A percentile compares a stretch with the other conserved stretches of the same genome.
phyloP scores from a whole-genome alignment of 495 filamentous ascomycete species.

The Durotheca rogersii region DNA sequence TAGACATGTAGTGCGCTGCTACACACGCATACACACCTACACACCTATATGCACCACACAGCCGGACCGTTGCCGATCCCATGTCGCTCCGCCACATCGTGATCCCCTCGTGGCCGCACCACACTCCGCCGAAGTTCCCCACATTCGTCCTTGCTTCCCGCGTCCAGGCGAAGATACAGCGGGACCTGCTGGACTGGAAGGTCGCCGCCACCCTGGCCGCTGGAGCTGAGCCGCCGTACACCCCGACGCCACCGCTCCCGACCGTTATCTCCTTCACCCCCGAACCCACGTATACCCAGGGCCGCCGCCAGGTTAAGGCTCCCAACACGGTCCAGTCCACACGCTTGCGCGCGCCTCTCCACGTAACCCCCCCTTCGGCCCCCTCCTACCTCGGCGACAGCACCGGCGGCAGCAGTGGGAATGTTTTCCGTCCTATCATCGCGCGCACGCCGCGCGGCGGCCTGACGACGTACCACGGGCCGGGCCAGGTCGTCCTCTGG shows the following conservation, averaged over 20 bases:
- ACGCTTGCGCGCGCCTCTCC: conserved; percentile 43
- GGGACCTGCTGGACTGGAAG: conserved; percentile 50
- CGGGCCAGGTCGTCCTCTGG: conserved; percentile 88
- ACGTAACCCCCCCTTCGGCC: conserved; percentile 36
- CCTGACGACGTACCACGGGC: conserved; percentile 93
- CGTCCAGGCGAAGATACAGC: conserved; percentile 45
- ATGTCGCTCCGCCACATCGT: conserved; percentile 66
- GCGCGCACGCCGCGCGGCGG: conserved; percentile 76
- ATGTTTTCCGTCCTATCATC: conserved; percentile 56
- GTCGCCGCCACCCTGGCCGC: background rate
- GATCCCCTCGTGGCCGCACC: conserved; percentile 52
- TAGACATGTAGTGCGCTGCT: too few species aligned
- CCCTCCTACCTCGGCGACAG: conserved; percentile 29
- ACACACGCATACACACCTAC: too few species aligned
- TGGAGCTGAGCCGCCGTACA: conserved; percentile 16
- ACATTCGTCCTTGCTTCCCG: conserved; percentile 43
- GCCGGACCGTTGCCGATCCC: conserved; percentile 6
- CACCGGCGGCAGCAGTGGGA: conserved; percentile 30
- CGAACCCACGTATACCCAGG: conserved; percentile 83
- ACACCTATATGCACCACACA: too few species aligned
- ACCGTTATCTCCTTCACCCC: conserved; percentile 83
- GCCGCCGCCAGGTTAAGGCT: conserved; percentile 70
- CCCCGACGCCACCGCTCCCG: conserved; percentile 53
- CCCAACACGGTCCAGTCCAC: conserved; percentile 49
- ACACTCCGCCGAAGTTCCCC: conserved; percentile 42